Evolutionary conservation across 345 rosid genomes (phyloP).

Genomic region (Trapa bicornis): DNA sequence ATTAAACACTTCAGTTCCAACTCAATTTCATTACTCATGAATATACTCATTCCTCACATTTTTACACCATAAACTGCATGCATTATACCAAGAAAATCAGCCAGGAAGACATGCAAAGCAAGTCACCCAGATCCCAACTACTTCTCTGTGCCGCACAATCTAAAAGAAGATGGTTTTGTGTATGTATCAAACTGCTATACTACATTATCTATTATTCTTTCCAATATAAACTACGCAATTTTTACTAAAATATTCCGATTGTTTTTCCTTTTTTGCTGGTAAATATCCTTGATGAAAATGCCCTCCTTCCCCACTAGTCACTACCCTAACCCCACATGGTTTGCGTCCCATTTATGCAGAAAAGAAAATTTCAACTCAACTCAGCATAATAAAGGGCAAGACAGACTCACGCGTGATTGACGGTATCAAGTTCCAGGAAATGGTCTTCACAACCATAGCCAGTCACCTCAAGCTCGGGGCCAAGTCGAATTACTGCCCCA

Average conservation of each 20-base stretch:
- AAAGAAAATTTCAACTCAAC: neutral
- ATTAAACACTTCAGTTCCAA: neutral
- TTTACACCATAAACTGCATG: neutral
- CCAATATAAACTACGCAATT: neutral
- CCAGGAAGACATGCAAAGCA: neutral
- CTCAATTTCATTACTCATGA: neutral
- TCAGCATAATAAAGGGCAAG: neutral
- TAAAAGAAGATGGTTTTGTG: too few species aligned
- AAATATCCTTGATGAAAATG: neutral
- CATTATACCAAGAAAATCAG: neutral
- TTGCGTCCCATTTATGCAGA: neutral
- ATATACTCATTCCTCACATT: neutral
- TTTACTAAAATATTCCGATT: neutral
- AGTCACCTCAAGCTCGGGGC: slow-evolving; percentile 93
- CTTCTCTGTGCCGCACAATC: neutral
- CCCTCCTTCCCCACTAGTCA: neutral
- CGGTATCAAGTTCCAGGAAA: slow-evolving; percentile 83
- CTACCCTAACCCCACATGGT: neutral
- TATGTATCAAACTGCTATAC: too few species aligned
- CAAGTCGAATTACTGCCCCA: slow-evolving; percentile 79
- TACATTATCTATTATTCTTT: neutral
- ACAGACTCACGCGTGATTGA: slow-evolving; percentile 53
- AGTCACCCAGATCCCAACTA: neutral
- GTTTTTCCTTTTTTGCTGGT: neutral
- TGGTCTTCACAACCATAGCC: slow-evolving; percentile 99